These are phyloP conservation scores for Theileria equi DNA, from an alignment of 169 alveolate species.

Conservation along the genomic window DNA sequence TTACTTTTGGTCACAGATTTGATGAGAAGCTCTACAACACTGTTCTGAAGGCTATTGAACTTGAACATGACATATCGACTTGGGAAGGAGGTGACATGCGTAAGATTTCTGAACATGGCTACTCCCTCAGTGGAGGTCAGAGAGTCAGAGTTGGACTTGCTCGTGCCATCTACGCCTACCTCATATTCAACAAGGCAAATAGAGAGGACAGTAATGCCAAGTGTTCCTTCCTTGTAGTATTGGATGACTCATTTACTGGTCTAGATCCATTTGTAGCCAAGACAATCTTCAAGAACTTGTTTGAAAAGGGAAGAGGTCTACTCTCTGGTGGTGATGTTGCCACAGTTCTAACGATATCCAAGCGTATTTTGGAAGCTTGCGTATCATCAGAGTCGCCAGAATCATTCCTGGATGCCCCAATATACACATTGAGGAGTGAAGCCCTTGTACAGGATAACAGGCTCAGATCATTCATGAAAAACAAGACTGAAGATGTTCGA, in stretches of 20 bases:
- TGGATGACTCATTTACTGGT: constrained; percentile 69
- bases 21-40: constrained; percentile 29
- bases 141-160: constrained; percentile 90
- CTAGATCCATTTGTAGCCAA: constrained; percentile 66
- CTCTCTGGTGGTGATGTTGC: constrained; percentile 39
- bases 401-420: too few relatives aligned
- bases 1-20: constrained; percentile 30
- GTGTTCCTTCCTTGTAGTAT: constrained; percentile 61
- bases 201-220: constrained; percentile 8
- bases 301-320: constrained; percentile 30
- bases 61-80: constrained; percentile 30
- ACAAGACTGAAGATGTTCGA: too few relatives aligned
- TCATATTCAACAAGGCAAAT: constrained; percentile 55
- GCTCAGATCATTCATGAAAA: too few relatives aligned
- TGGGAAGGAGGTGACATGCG: constrained; percentile 62
- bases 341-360: constrained; percentile 21
- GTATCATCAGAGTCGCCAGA: too few relatives aligned
- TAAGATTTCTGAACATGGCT: constrained; percentile 45
- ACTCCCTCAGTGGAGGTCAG: constrained; percentile 89
- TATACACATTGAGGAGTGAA: too few relatives aligned
- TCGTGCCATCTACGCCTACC: constrained; percentile 84
- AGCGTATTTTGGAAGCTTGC: background rate
- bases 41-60: constrained; percentile 35
- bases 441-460: too few relatives aligned
- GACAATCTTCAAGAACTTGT: constrained; percentile 67